A percentile compares a stretch with the other conserved stretches of the same genome.
Evolutionary conservation across 768 basidiomycete species (phyloP).

Genomic region (Xanthoconium stramineum): DNA sequence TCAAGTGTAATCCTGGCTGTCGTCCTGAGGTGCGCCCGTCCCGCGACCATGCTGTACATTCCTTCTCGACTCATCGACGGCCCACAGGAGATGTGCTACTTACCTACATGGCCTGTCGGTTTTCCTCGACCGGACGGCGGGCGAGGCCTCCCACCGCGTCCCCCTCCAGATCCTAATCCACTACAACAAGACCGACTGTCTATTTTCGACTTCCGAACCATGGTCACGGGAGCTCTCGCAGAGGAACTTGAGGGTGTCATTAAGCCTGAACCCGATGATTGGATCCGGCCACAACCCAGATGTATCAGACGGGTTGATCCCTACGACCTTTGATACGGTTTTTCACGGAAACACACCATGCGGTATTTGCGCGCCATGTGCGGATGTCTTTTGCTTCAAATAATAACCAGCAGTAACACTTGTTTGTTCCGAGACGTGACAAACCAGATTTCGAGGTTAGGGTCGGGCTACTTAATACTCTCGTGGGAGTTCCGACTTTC

Average conservation of each 20-base stretch:
- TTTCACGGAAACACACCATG: neutral
- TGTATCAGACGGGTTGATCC: constrained; percentile 15
- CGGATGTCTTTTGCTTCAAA: neutral
- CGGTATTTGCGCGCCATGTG: no score
- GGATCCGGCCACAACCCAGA: constrained; percentile 22
- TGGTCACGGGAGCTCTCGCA: neutral
- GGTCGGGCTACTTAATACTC: no score
- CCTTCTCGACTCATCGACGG: neutral
- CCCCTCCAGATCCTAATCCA: neutral
- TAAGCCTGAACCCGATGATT: constrained; percentile 5
- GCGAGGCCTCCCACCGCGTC: neutral
- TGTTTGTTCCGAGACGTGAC: no score
- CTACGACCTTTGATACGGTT: neutral
- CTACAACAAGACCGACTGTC: neutral
- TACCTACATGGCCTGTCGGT: constrained; percentile 24
- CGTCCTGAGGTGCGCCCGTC: constrained; percentile 38
- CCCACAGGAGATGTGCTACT: constrained; percentile 25
- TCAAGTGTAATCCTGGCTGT: constrained; percentile 46
- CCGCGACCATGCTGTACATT: neutral
- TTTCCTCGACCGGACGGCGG: neutral
- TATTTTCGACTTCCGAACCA: neutral
- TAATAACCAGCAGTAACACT: no score
- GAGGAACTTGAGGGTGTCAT: neutral
- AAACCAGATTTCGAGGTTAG: no score
- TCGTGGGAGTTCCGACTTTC: no score